These are phyloP conservation scores for Polychaeton citri DNA, from an alignment of 2,329 filamentous ascomycete genomes.

Conservation along the genomic window DNA sequence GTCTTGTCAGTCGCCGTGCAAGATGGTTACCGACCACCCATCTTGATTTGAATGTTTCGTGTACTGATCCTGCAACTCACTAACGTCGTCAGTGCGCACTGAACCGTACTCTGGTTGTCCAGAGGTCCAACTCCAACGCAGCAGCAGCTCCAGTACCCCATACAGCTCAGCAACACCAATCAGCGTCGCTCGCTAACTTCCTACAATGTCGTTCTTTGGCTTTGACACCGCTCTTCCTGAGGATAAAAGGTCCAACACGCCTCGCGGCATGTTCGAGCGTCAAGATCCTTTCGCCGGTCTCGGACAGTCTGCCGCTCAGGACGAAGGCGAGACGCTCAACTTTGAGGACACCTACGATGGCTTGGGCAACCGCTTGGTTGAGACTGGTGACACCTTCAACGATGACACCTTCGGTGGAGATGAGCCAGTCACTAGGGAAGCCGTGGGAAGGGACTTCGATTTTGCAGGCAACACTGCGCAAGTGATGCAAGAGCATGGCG, in stretches of 20 bases:
- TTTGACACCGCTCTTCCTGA: constrained; percentile 55
- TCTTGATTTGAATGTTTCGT: too few relatives aligned
- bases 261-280: constrained; percentile 55
- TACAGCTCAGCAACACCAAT: neutral
- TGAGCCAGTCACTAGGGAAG: constrained; percentile 33
- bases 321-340: constrained; percentile 57
- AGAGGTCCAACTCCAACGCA: too few relatives aligned
- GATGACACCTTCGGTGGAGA: constrained; percentile 71
- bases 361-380: constrained; percentile 77
- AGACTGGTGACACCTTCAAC: constrained; percentile 88
- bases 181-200: too few relatives aligned
- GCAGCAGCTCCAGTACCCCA: too few relatives aligned
- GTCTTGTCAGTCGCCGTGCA: too few relatives aligned
- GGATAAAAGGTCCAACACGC: neutral
- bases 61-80: too few relatives aligned
- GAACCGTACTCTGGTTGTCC: too few relatives aligned
- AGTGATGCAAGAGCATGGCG: constrained; percentile 80
- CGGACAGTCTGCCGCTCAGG: constrained; percentile 32
- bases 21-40: too few relatives aligned
- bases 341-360: constrained; percentile 98
- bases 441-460: constrained; percentile 85
- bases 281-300: constrained; percentile 81
- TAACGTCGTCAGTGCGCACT: too few relatives aligned
- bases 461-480: constrained; percentile 90
- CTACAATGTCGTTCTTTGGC: constrained; percentile 92